These are phyloP conservation scores for Amaranthus palmeri DNA, from an alignment of 148 eudicot species.

Conservation along the genomic window DNA sequence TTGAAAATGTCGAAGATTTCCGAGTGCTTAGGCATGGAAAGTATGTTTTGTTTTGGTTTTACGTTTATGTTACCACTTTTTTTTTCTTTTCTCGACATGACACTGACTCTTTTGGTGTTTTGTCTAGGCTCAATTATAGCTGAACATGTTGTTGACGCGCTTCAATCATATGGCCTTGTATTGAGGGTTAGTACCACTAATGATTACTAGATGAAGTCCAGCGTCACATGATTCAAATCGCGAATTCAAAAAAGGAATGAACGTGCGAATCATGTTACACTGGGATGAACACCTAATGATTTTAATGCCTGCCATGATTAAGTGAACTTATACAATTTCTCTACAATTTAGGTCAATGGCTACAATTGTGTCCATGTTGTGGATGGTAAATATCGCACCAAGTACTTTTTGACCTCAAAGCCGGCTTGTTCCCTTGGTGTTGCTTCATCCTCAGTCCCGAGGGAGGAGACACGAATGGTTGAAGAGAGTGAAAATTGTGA, in stretches of 20 bases:
- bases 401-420: constrained; percentile 73
- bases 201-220: background rate
- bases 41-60: constrained; percentile 29
- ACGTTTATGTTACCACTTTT: background rate
- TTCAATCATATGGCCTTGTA: constrained; percentile 68
- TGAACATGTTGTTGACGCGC: constrained; percentile 61
- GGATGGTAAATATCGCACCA: constrained; percentile 69
- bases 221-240: too few relatives aligned
- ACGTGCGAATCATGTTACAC: too few relatives aligned
- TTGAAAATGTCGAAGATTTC: constrained; percentile 64
- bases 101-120: constrained; percentile 15
- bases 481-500: constrained; percentile 25
- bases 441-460: constrained; percentile 20
- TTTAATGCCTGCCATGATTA: background rate
- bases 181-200: constrained; percentile 53
- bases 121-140: constrained; percentile 44
- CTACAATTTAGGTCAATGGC: constrained; percentile 58
- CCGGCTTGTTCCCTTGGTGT: constrained; percentile 25
- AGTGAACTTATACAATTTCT: background rate
- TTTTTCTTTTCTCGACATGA: background rate
- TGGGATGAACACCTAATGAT: background rate
- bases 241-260: too few relatives aligned
- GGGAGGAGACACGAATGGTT: constrained; percentile 20
- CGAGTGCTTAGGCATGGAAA: constrained; percentile 42
- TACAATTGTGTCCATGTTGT: constrained; percentile 66